Base-by-base conservation (phyloP, 1,139 yeast species). In the Pichia sp. region DNA sequence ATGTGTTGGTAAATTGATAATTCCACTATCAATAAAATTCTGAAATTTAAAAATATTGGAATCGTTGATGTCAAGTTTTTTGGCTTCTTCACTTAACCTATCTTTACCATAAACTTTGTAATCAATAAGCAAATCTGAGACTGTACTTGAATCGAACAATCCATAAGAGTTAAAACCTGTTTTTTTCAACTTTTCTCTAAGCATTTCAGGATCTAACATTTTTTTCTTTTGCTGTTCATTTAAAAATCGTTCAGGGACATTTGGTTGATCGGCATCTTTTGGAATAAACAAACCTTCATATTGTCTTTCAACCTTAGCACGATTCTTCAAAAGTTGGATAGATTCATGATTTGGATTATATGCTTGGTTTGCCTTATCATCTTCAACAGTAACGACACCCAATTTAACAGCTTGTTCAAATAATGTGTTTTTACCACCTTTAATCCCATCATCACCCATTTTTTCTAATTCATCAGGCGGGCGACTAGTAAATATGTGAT, bases 1-100 rank as follows among this genome's bases (percentile, higher is more conserved):
- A 40, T 54, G 54, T 7, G 56, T 53, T 12, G 65, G 64, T 42
- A 60, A 42, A 12, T 46, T 40, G 7, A 61, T 34, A 12, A 49
- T 39, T 7, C 57, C 58, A 2, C 46, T 41, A 29, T 57, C 57
- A 13, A 61, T 45, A 13, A 56, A 36, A 8, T 44, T 39, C 37
- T 54, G 42, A 6, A 61, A 46, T 8, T 43, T 40, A 7, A 24
- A 22, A 39, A 55, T 45, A 41, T 59, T 54, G 18, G 48, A 43
- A 4, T 44, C 45, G 27, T 45, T 56, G 12, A 59, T 45, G 15
- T 55, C 53, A 9, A 39, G 43, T 20, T 48, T 46, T 32, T 52
- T 46, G 1, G 51, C 51, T 9, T 44, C 40, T 22, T 47, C 35
- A 4, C 16, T 37, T 15, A 50, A 48, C 9, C 40, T 30, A 5